Conservation (phyloP, 352 stramenopile species). For the Phytophthora europaea region DNA sequence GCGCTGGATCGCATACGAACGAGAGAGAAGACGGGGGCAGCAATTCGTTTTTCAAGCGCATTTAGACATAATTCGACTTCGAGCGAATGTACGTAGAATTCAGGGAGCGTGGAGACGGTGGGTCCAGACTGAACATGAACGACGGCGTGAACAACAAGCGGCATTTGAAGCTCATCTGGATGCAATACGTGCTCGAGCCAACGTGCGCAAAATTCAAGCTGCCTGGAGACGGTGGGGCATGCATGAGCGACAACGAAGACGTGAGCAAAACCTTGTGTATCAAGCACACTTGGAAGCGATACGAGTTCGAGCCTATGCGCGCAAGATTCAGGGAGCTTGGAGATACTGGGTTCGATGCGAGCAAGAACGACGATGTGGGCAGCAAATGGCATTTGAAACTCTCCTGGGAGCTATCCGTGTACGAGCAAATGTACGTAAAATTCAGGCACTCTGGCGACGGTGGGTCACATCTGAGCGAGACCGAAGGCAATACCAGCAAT, state of each 20-base stretch:
- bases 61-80: conserved; percentile 7
- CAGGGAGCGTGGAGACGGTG: conserved; percentile 33
- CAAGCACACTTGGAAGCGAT: conserved; percentile 17
- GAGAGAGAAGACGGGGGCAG: background rate
- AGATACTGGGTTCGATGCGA: conserved; percentile 6
- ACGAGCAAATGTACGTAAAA: conserved; percentile 12
- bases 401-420: conserved; percentile 7
- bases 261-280: conserved; percentile 6
- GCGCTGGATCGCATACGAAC: background rate
- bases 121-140: conserved; percentile 8
- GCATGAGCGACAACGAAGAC: background rate
- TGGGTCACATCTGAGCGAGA: conserved; percentile 4
- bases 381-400: conserved; percentile 10
- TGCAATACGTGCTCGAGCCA: conserved; percentile 4
- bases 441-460: conserved; percentile 12
- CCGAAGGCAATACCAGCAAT: conserved; percentile 8
- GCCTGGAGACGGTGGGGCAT: conserved; percentile 19
- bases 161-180: conserved; percentile 7
- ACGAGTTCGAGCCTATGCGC: conserved; percentile 5
- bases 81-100: conserved; percentile 17
- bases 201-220: conserved; percentile 15
- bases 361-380: conserved; percentile 6
- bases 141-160: background rate
- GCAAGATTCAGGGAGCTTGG: conserved; percentile 34
- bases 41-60: conserved; percentile 8